A percentile compares a stretch with the other conserved stretches of the same genome.
Conservation (phyloP, 768 basidiomycete species). For the Sistotremastrum niveocremeum region DNA sequence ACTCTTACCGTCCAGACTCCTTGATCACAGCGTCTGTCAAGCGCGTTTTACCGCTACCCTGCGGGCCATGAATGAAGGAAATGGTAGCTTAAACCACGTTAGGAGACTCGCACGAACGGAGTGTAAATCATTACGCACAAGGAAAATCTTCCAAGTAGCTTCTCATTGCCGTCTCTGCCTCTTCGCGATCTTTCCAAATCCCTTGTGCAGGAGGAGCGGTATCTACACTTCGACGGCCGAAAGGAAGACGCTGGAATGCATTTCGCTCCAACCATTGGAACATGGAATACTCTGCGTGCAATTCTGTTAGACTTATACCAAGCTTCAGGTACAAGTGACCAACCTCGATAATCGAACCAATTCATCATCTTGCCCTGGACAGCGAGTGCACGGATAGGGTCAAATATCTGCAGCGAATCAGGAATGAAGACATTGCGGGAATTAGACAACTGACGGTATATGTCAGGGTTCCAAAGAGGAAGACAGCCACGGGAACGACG, state of each 20-base stretch:
- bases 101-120: constrained; percentile 1
- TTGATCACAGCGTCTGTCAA: constrained; percentile 43
- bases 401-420: constrained; percentile 58
- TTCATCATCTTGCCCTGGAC: constrained; percentile 71
- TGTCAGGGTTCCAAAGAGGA: constrained; percentile 79
- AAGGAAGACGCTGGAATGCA: constrained; percentile 37
- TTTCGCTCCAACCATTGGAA: constrained; percentile 65
- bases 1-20: constrained; percentile 36
- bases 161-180: constrained; percentile 55
- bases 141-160: constrained; percentile 71
- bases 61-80: constrained; percentile 69
- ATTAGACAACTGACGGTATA: constrained; percentile 50
- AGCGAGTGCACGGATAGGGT: constrained; percentile 77
- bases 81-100: constrained; percentile 39
- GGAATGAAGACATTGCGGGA: not conserved
- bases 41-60: constrained; percentile 65
- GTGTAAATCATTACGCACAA: constrained; percentile 25
- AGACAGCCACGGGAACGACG: constrained; percentile 65
- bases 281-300: constrained; percentile 43
- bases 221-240: constrained; percentile 12
- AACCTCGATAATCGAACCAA: constrained; percentile 73
- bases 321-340: constrained; percentile 6
- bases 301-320: not conserved
- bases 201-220: constrained; percentile 17
- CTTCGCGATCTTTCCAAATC: constrained; percentile 76